These are phyloP conservation scores for Colletotrichum tofieldiae DNA, from an alignment of 2,329 filamentous ascomycete species.

Conservation along the genomic window DNA sequence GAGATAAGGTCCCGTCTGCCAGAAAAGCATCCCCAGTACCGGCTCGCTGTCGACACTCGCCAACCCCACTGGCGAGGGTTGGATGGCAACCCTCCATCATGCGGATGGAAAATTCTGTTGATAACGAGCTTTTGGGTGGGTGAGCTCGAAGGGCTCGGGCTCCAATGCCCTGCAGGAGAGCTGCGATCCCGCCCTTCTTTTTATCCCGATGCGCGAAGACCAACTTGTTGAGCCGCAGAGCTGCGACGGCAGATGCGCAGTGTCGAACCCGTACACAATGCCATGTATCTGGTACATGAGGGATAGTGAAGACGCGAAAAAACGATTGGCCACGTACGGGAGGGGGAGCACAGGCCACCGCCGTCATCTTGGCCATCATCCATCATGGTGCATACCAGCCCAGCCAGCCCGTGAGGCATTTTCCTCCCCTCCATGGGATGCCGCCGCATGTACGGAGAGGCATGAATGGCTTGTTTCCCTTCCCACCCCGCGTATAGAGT, in stretches of 20 bases:
- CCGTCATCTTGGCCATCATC: slow-evolving; percentile 24
- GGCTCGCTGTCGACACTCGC: slow-evolving; percentile 1
- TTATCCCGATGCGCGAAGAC: not conserved
- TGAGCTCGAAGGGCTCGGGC: not conserved
- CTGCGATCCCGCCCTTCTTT: not conserved
- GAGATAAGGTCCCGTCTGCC: slow-evolving; percentile 10
- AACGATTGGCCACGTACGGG: slow-evolving; percentile 1
- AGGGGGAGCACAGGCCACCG: slow-evolving; percentile 2
- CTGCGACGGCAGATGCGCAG: slow-evolving; percentile 10
- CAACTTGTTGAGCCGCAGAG: slow-evolving; percentile 31
- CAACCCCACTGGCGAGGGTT: not conserved
- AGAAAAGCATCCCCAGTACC: not conserved
- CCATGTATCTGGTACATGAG: slow-evolving; percentile 9
- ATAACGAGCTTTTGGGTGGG: not conserved
- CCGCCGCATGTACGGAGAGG: slow-evolving; percentile 15
- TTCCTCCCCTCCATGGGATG: slow-evolving; percentile 15
- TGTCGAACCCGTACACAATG: not conserved
- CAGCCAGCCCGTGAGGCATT: slow-evolving; percentile 32
- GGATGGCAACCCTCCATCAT: slow-evolving; percentile 6
- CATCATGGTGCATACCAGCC: slow-evolving; percentile 27
- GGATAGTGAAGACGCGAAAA: not conserved
- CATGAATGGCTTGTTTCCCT: slow-evolving; percentile 21
- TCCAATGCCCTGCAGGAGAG: not conserved
- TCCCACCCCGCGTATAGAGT: slow-evolving; percentile 8
- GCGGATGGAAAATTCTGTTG: slow-evolving; percentile 7